Conservation (phyloP, 345 rosid species). For the Corchorus olitorius region DNA sequence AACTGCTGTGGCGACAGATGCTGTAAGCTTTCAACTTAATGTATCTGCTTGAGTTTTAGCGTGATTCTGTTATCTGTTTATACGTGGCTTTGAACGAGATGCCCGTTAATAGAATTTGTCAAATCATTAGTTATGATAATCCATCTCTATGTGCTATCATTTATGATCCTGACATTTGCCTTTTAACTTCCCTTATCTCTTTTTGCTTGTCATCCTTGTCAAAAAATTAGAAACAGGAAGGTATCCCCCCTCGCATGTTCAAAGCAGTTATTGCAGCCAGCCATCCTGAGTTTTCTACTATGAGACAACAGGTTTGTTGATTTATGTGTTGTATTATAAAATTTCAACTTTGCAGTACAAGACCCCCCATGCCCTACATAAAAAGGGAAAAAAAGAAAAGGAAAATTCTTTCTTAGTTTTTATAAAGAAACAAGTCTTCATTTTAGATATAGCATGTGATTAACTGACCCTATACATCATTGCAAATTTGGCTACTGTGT, state of each 20-base stretch:
- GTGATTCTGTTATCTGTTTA: neutral
- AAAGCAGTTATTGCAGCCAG: constrained; percentile 93
- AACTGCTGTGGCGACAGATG: constrained; percentile 40
- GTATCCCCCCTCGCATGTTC: constrained; percentile 96
- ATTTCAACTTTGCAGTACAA: neutral
- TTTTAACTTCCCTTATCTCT: constrained; percentile 2
- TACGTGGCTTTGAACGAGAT: neutral
- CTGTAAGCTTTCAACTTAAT: constrained; percentile 44
- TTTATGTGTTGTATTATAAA: neutral
- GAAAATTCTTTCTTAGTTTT: neutral
- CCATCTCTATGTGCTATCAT: neutral
- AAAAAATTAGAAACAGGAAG: constrained; percentile 77
- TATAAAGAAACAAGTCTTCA: neutral
- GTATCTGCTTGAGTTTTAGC: neutral
- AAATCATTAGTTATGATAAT: neutral
- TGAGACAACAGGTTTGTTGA: constrained; percentile 89
- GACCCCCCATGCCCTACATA: too few relatives aligned
- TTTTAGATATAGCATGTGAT: neutral
- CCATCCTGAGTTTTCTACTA: constrained; percentile 89
- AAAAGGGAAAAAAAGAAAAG: too few relatives aligned
- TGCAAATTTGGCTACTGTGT: neutral
- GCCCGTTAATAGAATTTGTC: neutral
- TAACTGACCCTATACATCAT: neutral
- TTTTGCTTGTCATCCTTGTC: constrained; percentile 10
- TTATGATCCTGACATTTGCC: neutral